Conservation (phyloP, 345 rosid genomes). For the Dovyalis caffra region DNA sequence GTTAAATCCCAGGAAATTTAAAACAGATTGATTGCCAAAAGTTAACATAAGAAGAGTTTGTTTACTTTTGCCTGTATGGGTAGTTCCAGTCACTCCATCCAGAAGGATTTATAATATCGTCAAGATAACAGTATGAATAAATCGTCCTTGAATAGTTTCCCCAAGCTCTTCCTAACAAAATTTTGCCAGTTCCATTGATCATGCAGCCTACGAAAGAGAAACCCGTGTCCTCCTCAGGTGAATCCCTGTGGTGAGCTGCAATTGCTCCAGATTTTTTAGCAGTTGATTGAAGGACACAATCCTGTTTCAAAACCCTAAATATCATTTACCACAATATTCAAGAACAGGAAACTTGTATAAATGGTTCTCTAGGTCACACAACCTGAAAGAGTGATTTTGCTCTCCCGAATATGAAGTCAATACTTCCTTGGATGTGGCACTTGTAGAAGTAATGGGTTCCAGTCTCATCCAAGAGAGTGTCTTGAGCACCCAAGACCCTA, state of each 20-base stretch:
- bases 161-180: slow-evolving; percentile 90
- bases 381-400: slow-evolving; percentile 78
- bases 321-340: neutral
- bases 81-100: slow-evolving; percentile 91
- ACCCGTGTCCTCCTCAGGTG: slow-evolving; percentile 65
- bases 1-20: neutral
- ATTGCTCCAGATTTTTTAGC: slow-evolving; percentile 67
- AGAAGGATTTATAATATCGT: slow-evolving; percentile 52
- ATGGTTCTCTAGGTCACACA: neutral
- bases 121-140: slow-evolving; percentile 68
- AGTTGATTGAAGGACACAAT: slow-evolving; percentile 63
- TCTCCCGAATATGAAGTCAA: slow-evolving; percentile 86
- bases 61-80: slow-evolving; percentile 57
- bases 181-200: slow-evolving; percentile 69
- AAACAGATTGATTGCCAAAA: neutral
- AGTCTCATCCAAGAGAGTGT: slow-evolving; percentile 74
- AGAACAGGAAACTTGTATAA: neutral
- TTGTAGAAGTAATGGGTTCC: slow-evolving; percentile 80
- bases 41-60: neutral
- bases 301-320: slow-evolving; percentile 35
- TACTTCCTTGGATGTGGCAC: slow-evolving; percentile 66
- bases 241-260: slow-evolving; percentile 81
- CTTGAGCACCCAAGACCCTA: slow-evolving; percentile 76
- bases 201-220: slow-evolving; percentile 76
- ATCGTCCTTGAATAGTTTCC: slow-evolving; percentile 73